phyloP scores from a whole-genome alignment of 2,329 filamentous ascomycete genomes.

The Neonectria ditissima region DNA sequence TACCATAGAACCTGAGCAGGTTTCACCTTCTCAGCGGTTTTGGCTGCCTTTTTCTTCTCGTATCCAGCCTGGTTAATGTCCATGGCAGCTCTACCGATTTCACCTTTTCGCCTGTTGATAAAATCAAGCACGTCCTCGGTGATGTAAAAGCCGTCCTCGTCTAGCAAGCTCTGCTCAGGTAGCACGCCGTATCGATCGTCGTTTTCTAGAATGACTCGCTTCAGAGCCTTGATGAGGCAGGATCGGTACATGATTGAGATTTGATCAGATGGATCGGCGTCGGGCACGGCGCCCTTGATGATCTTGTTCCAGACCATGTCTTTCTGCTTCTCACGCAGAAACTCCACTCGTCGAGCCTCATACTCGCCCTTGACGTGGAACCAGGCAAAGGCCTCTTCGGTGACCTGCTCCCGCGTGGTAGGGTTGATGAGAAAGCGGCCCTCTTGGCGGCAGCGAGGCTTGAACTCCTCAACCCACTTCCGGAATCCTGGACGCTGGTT shows the following conservation, averaged over 20 bases:
- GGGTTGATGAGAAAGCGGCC: constrained; percentile 49
- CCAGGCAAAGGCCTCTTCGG: constrained; percentile 62
- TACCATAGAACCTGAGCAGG: neutral
- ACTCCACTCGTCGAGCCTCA: constrained; percentile 54
- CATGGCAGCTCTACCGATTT: constrained; percentile 52
- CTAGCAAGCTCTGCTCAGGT: constrained; percentile 44
- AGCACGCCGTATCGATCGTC: constrained; percentile 54
- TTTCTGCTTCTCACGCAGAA: constrained; percentile 54
- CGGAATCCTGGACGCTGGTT: constrained; percentile 67
- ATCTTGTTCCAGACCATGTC: constrained; percentile 59
- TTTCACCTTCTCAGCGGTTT: neutral
- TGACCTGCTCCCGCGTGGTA: constrained; percentile 58
- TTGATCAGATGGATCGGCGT: constrained; percentile 39
- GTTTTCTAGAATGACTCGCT: constrained; percentile 61
- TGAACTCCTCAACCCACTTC: constrained; percentile 71
- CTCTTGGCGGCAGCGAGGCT: constrained; percentile 62
- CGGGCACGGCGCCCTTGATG: constrained; percentile 55
- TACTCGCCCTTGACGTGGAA: constrained; percentile 64
- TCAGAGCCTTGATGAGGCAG: constrained; percentile 57
- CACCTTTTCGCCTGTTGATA: constrained; percentile 53
- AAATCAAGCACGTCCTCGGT: constrained; percentile 57
- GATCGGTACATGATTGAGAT: constrained; percentile 48
- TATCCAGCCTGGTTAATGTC: constrained; percentile 37
- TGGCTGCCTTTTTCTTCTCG: constrained; percentile 3
- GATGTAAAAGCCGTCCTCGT: constrained; percentile 57